A percentile compares a stretch with the other conserved stretches of the same genome.
Conservation (phyloP, 2,329 filamentous ascomycete species). For the Cladophialophora psammophila region DNA sequence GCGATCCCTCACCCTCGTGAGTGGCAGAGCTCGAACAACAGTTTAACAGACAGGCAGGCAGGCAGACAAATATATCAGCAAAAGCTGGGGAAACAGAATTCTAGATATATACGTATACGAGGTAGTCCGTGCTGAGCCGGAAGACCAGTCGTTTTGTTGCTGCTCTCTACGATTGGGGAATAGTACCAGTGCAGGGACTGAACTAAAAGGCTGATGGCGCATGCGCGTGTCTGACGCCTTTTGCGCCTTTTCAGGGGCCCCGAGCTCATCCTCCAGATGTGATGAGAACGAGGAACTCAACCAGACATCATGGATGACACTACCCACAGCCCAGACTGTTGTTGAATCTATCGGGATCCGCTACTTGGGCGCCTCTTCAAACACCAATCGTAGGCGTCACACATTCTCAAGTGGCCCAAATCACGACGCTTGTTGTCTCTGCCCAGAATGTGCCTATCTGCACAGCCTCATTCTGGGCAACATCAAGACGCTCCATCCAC, state of each 20-base stretch:
- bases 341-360: neutral
- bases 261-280: neutral
- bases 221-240: neutral
- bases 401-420: slow-evolving; percentile 15
- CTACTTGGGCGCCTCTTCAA: slow-evolving; percentile 25
- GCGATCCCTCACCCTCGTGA: neutral
- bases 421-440: slow-evolving; percentile 8
- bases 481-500: slow-evolving; percentile 16
- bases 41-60: neutral
- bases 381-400: slow-evolving; percentile 19
- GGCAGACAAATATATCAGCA: neutral
- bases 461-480: slow-evolving; percentile 28
- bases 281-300: neutral
- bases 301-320: neutral
- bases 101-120: neutral
- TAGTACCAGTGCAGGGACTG: neutral
- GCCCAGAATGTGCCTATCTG: slow-evolving; percentile 28
- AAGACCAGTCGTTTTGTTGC: neutral
- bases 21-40: neutral
- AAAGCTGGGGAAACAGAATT: neutral
- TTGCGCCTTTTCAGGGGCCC: neutral
- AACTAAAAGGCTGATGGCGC: neutral
- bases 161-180: neutral
- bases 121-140: too few species aligned
- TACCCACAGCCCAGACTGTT: neutral